Evolutionary conservation across 768 basidiomycete species (phyloP).

Genomic region (Mycena kentingensis): DNA sequence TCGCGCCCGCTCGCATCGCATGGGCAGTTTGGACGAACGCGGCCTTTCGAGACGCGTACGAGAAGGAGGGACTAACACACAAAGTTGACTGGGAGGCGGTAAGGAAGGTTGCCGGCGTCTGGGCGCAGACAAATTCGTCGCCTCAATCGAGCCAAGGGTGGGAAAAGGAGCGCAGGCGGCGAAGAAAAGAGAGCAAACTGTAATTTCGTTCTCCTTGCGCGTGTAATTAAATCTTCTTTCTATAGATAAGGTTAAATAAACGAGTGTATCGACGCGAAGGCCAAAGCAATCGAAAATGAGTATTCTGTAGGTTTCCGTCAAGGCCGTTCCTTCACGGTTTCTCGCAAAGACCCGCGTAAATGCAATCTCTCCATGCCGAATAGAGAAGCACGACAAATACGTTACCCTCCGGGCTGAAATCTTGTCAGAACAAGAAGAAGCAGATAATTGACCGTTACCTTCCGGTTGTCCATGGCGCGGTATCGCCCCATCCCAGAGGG

Average conservation of each 20-base stretch:
- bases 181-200: too few species aligned
- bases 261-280: too few species aligned
- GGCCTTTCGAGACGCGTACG: constrained; percentile 41
- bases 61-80: constrained; percentile 32
- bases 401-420: constrained; percentile 42
- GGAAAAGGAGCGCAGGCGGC: too few species aligned
- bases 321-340: too few species aligned
- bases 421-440: not conserved
- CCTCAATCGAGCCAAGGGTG: too few species aligned
- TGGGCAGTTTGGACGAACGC: constrained; percentile 43
- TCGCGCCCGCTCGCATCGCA: constrained; percentile 42
- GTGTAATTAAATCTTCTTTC: too few species aligned
- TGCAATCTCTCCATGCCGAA: constrained; percentile 43
- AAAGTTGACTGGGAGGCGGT: not conserved
- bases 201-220: too few species aligned
- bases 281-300: too few species aligned
- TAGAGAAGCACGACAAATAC: constrained; percentile 41
- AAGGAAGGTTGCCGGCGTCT: not conserved
- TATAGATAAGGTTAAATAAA: too few species aligned
- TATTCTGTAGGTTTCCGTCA: too few species aligned
- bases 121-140: too few species aligned
- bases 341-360: constrained; percentile 26
- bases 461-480: constrained; percentile 35
- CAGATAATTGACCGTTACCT: too few species aligned
- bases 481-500: constrained; percentile 37